Evolutionary conservation across 257 asterid species (phyloP).

Genomic region (Solanum appendiculatum): DNA sequence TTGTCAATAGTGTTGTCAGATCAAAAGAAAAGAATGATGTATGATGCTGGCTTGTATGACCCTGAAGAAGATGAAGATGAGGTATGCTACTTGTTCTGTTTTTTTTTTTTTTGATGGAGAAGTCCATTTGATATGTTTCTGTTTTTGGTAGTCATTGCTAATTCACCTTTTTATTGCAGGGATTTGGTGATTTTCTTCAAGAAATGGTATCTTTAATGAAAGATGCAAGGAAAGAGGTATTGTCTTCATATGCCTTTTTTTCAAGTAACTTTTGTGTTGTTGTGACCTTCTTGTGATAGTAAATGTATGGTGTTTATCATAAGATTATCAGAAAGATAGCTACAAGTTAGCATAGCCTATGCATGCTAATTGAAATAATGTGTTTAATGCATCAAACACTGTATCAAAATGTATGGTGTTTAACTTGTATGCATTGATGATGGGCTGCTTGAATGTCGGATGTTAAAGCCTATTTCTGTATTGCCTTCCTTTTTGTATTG

Average conservation of each 20-base stretch:
- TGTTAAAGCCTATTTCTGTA: too few relatives aligned
- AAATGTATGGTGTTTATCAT: background rate
- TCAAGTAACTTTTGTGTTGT: background rate
- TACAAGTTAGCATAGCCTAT: too few relatives aligned
- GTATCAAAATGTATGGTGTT: too few relatives aligned
- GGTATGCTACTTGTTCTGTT: constrained; percentile 6
- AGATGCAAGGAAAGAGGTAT: constrained; percentile 58
- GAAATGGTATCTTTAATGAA: constrained; percentile 70
- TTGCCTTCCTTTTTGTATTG: too few relatives aligned
- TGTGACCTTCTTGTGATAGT: background rate
- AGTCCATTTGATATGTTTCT: background rate
- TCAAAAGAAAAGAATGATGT: constrained; percentile 46
- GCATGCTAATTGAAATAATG: background rate
- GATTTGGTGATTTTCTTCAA: constrained; percentile 60
- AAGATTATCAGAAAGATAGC: background rate
- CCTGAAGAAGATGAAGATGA: constrained; percentile 57
- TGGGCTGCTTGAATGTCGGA: too few relatives aligned
- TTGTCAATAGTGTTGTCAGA: constrained; percentile 64
- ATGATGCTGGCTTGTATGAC: constrained; percentile 65
- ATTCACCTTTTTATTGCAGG: constrained; percentile 23
- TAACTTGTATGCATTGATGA: too few relatives aligned
- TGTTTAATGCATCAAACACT: background rate
- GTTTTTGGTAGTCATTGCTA: background rate
- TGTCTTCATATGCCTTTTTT: background rate
- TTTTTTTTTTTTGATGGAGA: background rate